These are phyloP conservation scores for Solioccasus polychromus DNA, from an alignment of 768 basidiomycete species.

Conservation along the genomic window DNA sequence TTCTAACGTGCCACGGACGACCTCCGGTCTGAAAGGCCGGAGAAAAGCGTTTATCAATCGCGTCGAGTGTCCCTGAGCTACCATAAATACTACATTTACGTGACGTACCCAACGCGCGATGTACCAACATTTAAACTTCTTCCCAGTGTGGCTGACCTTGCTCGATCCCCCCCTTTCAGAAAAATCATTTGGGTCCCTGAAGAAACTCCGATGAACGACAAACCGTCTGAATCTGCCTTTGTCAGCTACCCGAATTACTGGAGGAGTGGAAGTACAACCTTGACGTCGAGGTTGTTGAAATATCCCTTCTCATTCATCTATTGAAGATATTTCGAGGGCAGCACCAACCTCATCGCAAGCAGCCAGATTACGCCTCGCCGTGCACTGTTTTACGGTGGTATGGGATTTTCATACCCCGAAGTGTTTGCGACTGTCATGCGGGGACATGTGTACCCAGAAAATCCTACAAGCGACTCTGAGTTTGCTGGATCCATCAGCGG, in stretches of 20 bases:
- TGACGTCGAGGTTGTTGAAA: background rate
- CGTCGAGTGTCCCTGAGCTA: background rate
- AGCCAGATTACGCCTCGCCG: background rate
- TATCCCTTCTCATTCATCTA: background rate
- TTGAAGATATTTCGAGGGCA: background rate
- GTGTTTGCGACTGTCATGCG: background rate
- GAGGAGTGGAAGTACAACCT: constrained; percentile 1
- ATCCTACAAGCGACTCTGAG: too few relatives aligned
- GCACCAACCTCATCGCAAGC: background rate
- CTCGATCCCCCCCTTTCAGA: background rate
- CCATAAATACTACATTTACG: background rate
- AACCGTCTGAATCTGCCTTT: constrained; percentile 2
- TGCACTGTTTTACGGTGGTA: background rate
- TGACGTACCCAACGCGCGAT: background rate
- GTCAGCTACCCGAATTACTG: background rate
- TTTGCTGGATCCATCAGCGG: too few relatives aligned
- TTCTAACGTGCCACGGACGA: too few relatives aligned
- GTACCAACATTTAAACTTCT: background rate
- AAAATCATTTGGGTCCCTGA: background rate
- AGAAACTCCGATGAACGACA: background rate
- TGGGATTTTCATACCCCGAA: background rate
- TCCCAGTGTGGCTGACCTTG: background rate
- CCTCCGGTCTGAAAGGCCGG: too few relatives aligned
- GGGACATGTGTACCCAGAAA: too few relatives aligned
- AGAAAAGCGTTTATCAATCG: background rate